These are phyloP conservation scores for Dendrocalamus sinicus DNA, from an alignment of 176 grass and related monocot species.

Conservation along the genomic window DNA sequence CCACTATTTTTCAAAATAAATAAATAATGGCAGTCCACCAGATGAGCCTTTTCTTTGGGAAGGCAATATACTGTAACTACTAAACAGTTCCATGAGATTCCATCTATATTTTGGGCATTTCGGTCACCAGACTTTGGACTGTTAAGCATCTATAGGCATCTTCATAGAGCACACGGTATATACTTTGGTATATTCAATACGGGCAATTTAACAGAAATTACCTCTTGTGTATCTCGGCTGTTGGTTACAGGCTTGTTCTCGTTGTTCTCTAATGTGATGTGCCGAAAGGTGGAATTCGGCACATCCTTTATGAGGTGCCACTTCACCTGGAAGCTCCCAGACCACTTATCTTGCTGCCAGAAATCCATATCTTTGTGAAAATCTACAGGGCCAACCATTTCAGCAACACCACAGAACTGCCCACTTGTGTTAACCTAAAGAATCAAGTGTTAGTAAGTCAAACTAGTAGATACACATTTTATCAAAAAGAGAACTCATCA, in stretches of 20 bases:
- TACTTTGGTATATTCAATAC: constrained; percentile 15
- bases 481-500: not conserved
- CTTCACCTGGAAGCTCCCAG: constrained; percentile 73
- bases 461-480: not conserved
- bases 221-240: constrained; percentile 89
- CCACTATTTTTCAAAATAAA: not conserved
- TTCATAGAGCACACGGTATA: not conserved
- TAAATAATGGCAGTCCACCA: not conserved
- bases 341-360: constrained; percentile 94
- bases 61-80: not conserved
- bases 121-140: not conserved
- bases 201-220: constrained; percentile 23
- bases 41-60: not conserved
- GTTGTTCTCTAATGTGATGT: constrained; percentile 77
- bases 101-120: not conserved
- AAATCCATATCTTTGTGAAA: constrained; percentile 80
- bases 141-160: constrained; percentile 7
- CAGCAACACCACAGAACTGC: constrained; percentile 76
- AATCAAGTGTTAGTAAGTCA: constrained; percentile 12
- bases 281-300: constrained; percentile 62
- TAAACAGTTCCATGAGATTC: not conserved
- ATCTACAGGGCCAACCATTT: constrained; percentile 75
- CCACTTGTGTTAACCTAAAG: constrained; percentile 74
- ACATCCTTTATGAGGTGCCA: constrained; percentile 90
- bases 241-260: constrained; percentile 87